Evolutionary conservation across 345 rosid species (phyloP).

Genomic region (Dipteronia sinensis): DNA sequence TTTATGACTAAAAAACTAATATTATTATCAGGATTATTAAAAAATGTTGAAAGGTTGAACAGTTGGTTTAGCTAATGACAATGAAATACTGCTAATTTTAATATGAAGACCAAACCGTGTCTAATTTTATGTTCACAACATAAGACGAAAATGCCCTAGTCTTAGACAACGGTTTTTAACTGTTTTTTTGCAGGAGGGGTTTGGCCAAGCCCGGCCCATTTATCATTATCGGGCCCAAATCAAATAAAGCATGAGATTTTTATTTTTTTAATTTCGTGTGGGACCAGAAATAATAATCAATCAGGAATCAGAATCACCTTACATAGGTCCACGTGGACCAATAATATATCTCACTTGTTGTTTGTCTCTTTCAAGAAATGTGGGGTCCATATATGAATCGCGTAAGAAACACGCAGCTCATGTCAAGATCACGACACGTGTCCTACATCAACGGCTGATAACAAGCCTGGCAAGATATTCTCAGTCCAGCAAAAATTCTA

Average conservation of each 20-base stretch:
- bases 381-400: background rate
- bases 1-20: too few relatives aligned
- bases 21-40: too few relatives aligned
- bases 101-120: background rate
- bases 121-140: background rate
- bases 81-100: background rate
- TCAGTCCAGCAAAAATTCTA: too few relatives aligned
- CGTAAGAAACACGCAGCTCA: background rate
- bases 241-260: background rate
- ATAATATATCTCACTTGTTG: background rate
- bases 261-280: background rate
- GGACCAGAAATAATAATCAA: background rate
- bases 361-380: background rate
- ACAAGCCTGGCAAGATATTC: background rate
- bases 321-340: background rate
- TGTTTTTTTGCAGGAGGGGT: constrained; percentile 1
- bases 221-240: background rate
- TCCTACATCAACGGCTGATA: background rate
- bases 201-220: background rate
- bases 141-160: background rate
- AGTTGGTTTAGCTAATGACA: background rate
- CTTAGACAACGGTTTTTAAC: background rate
- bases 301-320: background rate
- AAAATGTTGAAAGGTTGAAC: constrained; percentile 26
- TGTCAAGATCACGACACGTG: background rate